A percentile compares a stretch with the other conserved stretches of the same genome.
Evolutionary conservation across 1,284 basidiomycete genomes (phyloP).

Genomic region (Chalciporus piperatoides): DNA sequence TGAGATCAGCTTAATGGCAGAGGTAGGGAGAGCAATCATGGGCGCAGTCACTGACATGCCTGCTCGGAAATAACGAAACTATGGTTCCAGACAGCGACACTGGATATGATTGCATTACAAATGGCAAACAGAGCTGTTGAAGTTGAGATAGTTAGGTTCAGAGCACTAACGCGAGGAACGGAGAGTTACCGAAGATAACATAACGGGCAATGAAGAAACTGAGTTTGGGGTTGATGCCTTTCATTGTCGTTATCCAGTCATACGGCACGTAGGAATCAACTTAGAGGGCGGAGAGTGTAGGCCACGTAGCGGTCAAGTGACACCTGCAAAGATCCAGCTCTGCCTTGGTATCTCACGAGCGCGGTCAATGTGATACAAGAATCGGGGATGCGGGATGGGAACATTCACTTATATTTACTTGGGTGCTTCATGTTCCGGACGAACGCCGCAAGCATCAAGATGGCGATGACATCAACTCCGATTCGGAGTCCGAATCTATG

Average conservation of each 20-base stretch:
- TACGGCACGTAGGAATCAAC: constrained; percentile 22
- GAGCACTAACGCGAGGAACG: background rate
- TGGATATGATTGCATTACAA: constrained; percentile 63
- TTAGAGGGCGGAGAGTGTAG: constrained; percentile 12
- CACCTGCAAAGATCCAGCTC: constrained; percentile 31
- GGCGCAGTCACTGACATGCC: constrained; percentile 33
- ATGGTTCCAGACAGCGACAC: constrained; percentile 67
- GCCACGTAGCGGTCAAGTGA: constrained; percentile 31
- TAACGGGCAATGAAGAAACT: constrained; percentile 43
- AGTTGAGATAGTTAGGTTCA: constrained; percentile 13
- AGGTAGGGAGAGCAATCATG: background rate
- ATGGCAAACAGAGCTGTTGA: constrained; percentile 54
- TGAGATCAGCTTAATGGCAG: background rate
- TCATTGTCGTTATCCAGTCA: constrained; percentile 31
- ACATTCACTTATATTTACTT: too few species aligned
- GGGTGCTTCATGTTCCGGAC: too few species aligned
- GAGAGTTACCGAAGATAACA: constrained; percentile 45
- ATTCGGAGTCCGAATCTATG: too few species aligned
- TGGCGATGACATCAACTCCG: too few species aligned
- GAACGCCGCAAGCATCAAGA: too few species aligned
- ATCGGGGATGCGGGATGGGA: constrained; percentile 22
- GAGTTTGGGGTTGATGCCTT: constrained; percentile 10
- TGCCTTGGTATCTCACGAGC: constrained; percentile 13
- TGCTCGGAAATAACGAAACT: constrained; percentile 41
- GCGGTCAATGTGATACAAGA: constrained; percentile 15